Base-by-base conservation (phyloP, 2,329 filamentous ascomycete genomes). In the Pseudogymnoascus sp. region DNA sequence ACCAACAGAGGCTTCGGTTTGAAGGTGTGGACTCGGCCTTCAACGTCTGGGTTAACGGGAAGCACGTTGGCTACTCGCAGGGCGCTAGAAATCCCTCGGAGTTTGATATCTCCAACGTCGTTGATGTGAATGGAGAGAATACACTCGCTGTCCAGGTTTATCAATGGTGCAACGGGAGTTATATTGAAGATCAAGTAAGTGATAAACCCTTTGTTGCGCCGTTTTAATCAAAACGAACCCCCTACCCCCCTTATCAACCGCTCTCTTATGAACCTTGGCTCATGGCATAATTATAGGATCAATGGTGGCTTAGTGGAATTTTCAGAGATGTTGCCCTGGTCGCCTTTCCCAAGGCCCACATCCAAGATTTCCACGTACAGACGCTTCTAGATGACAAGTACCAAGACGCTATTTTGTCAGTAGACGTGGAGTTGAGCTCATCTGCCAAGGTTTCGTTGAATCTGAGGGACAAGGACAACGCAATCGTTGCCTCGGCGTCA, bases 11-110 rank as follows among this genome's bases (percentile, higher is more conserved):
- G 23, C 71, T 85, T 9, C 74, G 83, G 26, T 85, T 84, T 63
- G 83, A 85, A 64, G 83, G 83, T 1, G 83, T 85, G 1, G 83
- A 85, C 65, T 80, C 80, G 64, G 78, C 82, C 0, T 85, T 82
- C 66, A 81, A 84, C 70, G 74, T 85, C 6, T 85, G 78, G 77
- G 71, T 86, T 2, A 85, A 86, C 67, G 82, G 81, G 0, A 74
- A 77, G 60, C 74, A 80, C 64, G 75, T 84, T 11, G 83, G 83
- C 7, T 85, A 85, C 69, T 80, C 79, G 23, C 82, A 85, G 68
- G 83, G 82, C 15, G 80, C 79, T 31, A 76, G 83, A 31, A 85
- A 85, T 66, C 79, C 83, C 1, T 78, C 80, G 2, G 83, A 86
- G 65, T 85, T 85, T 66, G 83, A 85, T 64, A 75, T 86, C 15